A percentile compares a stretch with the other conserved stretches of the same genome.
Evolutionary conservation across 2,329 filamentous ascomycete species (phyloP).

Genomic region (Aureobasidium melanogenum): DNA sequence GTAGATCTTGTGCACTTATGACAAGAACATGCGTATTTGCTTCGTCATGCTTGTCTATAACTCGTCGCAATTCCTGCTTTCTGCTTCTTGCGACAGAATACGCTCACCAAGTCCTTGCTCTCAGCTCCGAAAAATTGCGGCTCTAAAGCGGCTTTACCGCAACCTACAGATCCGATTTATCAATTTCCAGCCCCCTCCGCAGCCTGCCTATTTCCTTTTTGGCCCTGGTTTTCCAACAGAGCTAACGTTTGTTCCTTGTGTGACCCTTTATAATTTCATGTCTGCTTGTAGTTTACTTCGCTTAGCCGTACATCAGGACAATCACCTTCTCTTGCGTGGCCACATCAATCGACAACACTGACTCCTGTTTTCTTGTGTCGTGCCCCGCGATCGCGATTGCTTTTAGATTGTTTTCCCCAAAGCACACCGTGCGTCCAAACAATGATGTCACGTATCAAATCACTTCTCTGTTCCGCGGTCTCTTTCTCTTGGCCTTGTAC

Average conservation of each 20-base stretch:
- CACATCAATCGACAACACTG: neutral
- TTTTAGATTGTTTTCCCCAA: constrained; percentile 4
- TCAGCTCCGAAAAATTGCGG: too few species aligned
- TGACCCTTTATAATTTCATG: neutral
- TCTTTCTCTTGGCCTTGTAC: neutral
- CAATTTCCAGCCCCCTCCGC: neutral
- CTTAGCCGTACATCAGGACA: neutral
- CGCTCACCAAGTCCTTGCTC: too few species aligned
- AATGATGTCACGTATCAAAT: neutral
- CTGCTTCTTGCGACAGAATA: neutral
- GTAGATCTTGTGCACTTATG: neutral
- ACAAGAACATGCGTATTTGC: neutral
- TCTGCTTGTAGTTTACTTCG: neutral
- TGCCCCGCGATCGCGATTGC: constrained; percentile 5
- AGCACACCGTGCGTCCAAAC: neutral
- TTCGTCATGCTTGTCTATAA: neutral
- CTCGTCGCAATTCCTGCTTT: neutral
- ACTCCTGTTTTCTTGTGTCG: neutral
- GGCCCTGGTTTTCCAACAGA: too few species aligned
- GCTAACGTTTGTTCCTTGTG: neutral
- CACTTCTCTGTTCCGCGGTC: neutral
- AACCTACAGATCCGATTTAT: neutral
- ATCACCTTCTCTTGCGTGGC: neutral
- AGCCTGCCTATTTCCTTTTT: neutral
- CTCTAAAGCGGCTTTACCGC: too few species aligned